phyloP scores from a whole-genome alignment of 495 filamentous ascomycete species.

The Friedmanniomyces simplex region DNA sequence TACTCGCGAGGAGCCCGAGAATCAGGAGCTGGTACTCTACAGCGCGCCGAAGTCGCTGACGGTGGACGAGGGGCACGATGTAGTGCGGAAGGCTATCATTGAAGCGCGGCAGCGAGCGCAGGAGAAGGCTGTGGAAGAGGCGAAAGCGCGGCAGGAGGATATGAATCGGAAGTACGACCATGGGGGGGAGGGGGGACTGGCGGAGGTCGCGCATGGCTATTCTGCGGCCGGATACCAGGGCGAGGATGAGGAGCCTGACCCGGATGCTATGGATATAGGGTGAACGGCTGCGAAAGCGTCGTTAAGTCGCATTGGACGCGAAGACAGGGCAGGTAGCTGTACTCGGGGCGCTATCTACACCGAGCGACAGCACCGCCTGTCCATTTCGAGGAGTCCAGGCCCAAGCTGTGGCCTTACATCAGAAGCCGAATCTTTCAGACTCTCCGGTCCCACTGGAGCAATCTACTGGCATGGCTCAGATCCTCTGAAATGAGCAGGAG shows the following conservation, averaged over 20 bases:
- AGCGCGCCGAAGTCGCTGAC: slow-evolving; percentile 64
- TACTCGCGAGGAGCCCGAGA: slow-evolving; percentile 29
- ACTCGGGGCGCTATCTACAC: no score
- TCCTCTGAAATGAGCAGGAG: no score
- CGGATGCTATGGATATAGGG: slow-evolving; percentile 65
- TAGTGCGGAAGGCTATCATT: slow-evolving; percentile 73
- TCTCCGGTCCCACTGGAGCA: no score
- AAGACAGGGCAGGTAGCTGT: no score
- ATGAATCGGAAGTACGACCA: slow-evolving; percentile 17
- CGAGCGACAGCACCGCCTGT: no score
- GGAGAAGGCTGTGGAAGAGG: slow-evolving; percentile 29
- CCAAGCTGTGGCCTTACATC: no score
- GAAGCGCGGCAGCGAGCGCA: slow-evolving; percentile 63
- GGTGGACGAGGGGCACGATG: slow-evolving; percentile 66
- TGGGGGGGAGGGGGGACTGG: neutral
- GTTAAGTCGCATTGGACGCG: no score
- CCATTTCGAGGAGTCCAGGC: no score
- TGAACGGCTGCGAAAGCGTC: slow-evolving; percentile 24
- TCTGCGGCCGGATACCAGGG: slow-evolving; percentile 13
- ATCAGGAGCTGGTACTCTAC: slow-evolving; percentile 73
- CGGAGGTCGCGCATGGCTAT: slow-evolving; percentile 18
- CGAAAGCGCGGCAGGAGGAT: slow-evolving; percentile 24
- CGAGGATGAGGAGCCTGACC: slow-evolving; percentile 33
- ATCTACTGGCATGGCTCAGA: no score
- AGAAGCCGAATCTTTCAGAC: no score